Evolutionary conservation across 163 green algal genomes (phyloP).

Genomic region (Scenedesmus sp.): DNA sequence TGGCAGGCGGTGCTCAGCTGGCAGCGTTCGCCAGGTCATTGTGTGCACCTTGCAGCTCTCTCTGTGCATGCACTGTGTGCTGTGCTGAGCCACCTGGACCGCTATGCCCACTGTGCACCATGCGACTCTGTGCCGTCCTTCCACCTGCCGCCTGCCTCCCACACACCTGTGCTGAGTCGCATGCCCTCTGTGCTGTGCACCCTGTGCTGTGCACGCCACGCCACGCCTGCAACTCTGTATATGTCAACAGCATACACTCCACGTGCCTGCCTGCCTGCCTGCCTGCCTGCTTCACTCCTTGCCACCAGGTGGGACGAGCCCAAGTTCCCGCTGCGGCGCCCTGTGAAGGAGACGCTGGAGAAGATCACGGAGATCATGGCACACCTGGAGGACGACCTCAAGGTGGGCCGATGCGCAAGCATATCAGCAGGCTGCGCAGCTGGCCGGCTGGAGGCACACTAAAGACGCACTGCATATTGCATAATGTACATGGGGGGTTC

Average conservation of each 20-base stretch:
- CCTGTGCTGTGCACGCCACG: not conserved
- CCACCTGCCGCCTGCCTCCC: too few species aligned
- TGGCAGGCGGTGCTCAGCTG: too few species aligned
- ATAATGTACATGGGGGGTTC: too few species aligned
- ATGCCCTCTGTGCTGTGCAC: not conserved
- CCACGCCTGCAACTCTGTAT: not conserved
- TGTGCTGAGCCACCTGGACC: too few species aligned
- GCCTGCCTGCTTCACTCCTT: too few species aligned
- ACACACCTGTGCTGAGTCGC: too few species aligned
- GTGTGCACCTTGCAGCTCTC: not conserved
- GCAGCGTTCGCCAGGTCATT: too few species aligned
- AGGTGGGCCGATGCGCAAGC: constrained; percentile 70
- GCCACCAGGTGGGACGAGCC: constrained; percentile 91
- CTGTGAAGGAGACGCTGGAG: constrained; percentile 92
- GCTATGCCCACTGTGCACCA: too few species aligned
- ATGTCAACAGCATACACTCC: not conserved
- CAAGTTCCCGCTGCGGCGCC: constrained; percentile 92
- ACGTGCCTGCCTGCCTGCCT: not conserved
- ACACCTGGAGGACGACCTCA: constrained; percentile 97
- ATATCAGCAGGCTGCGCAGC: not conserved
- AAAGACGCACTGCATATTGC: too few species aligned
- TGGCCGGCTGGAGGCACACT: not conserved
- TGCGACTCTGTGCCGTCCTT: too few species aligned
- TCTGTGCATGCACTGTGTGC: not conserved
- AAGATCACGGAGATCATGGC: constrained; percentile 89